These are phyloP conservation scores for Pseudogymnoascus sp. DNA, from an alignment of 2,329 filamentous ascomycete genomes.

Conservation along the genomic window DNA sequence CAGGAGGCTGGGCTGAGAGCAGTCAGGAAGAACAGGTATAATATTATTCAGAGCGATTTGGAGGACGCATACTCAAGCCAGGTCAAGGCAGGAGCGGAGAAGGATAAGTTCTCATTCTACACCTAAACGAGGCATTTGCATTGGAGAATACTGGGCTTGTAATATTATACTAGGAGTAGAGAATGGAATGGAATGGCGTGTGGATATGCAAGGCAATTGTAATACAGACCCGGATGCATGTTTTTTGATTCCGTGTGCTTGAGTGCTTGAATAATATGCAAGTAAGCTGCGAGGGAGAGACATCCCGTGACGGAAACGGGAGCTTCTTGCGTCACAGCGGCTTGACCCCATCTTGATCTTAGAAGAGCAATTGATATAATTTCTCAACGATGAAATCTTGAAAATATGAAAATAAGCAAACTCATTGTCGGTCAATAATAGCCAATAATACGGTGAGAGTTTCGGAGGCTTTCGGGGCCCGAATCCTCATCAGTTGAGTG, in stretches of 20 bases:
- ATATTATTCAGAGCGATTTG: constrained; percentile 94
- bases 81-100: constrained; percentile 58
- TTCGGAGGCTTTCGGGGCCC: neutral
- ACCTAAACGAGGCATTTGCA: constrained; percentile 7
- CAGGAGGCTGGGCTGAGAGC: constrained; percentile 93
- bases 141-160: constrained; percentile 7
- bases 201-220: constrained; percentile 4
- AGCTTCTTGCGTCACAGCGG: neutral
- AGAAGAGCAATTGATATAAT: neutral
- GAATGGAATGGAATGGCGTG: neutral
- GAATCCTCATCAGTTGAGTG: neutral
- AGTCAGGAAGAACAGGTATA: constrained; percentile 96
- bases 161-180: constrained; percentile 9
- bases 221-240: neutral
- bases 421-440: neutral
- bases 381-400: neutral
- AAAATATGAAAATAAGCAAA: neutral
- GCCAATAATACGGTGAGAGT: neutral
- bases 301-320: neutral
- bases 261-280: neutral
- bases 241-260: neutral
- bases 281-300: neutral
- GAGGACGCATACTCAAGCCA: constrained; percentile 97
- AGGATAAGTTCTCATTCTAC: constrained; percentile 10
- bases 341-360: neutral